Evolutionary conservation across 441 rosid species (phyloP).

Genomic region (Erysimum pusillum): DNA sequence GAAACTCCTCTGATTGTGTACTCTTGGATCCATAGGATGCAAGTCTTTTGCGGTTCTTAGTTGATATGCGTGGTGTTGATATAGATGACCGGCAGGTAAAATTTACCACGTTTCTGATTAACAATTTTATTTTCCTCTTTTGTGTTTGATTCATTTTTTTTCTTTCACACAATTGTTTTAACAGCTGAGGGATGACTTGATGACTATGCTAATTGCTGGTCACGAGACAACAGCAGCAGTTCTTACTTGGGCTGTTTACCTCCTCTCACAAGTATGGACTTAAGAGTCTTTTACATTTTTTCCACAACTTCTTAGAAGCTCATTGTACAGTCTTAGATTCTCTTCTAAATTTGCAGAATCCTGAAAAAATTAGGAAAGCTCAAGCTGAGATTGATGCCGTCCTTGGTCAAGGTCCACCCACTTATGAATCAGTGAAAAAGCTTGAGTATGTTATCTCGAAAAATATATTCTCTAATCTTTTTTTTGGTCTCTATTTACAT

Average conservation of each 20-base stretch:
- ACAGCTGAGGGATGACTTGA: slow-evolving; percentile 93
- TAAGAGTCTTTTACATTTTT: not conserved
- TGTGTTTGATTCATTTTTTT: slow-evolving; percentile 10
- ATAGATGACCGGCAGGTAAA: slow-evolving; percentile 86
- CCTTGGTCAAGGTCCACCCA: slow-evolving; percentile 71
- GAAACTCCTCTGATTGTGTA: slow-evolving; percentile 34
- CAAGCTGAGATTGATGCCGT: slow-evolving; percentile 86
- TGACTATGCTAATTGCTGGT: slow-evolving; percentile 97
- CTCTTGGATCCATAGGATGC: slow-evolving; percentile 73
- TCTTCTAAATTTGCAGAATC: slow-evolving; percentile 61
- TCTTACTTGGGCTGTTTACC: slow-evolving; percentile 94
- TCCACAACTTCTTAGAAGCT: not conserved
- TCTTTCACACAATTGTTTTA: slow-evolving; percentile 11
- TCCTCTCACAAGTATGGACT: slow-evolving; percentile 81
- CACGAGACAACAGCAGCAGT: slow-evolving; percentile 99
- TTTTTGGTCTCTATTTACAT: not conserved
- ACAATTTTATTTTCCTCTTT: not conserved
- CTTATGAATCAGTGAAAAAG: slow-evolving; percentile 72
- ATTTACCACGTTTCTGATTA: not conserved
- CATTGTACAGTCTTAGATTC: slow-evolving; percentile 25
- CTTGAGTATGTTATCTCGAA: slow-evolving; percentile 63
- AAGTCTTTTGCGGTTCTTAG: slow-evolving; percentile 89
- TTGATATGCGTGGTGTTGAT: slow-evolving; percentile 95
- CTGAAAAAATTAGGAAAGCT: slow-evolving; percentile 82
- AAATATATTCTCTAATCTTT: slow-evolving; percentile 16